Evolutionary conservation across 495 filamentous ascomycete species (phyloP).

Genomic region (Cercophora scortea): DNA sequence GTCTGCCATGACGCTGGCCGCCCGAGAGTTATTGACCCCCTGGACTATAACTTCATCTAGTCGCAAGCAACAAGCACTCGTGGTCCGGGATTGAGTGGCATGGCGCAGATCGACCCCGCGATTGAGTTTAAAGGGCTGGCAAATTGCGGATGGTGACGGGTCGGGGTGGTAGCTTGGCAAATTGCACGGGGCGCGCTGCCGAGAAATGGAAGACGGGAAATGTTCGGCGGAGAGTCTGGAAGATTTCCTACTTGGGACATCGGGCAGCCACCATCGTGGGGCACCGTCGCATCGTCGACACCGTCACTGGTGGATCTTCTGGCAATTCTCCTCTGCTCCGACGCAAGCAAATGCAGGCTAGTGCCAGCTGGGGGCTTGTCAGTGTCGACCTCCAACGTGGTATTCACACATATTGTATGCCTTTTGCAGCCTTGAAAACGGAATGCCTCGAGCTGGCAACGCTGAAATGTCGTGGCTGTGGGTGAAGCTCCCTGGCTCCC

Average conservation of each 20-base stretch:
- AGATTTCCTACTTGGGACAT: conserved; percentile 19
- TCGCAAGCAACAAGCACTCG: background rate
- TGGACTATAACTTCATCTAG: too few species aligned
- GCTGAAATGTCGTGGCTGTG: background rate
- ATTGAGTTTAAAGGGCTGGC: background rate
- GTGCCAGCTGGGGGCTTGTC: background rate
- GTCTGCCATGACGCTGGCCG: too few species aligned
- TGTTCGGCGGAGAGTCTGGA: conserved; percentile 19
- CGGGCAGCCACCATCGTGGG: conserved; percentile 4
- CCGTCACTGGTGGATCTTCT: background rate
- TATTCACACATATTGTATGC: background rate
- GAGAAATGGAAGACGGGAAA: conserved; percentile 1
- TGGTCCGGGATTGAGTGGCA: background rate
- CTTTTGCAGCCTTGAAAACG: background rate
- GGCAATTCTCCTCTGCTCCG: background rate
- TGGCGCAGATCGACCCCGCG: background rate
- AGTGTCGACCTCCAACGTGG: background rate
- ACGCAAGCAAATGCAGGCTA: background rate
- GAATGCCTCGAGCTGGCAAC: background rate
- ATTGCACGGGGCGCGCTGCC: background rate
- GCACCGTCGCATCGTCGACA: background rate
- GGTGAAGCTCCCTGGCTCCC: background rate
- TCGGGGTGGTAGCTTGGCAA: background rate
- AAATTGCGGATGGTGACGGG: background rate
- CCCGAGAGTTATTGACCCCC: background rate